Conservation (phyloP, 148 eudicot genomes). For the Linanthus parryae region DNA sequence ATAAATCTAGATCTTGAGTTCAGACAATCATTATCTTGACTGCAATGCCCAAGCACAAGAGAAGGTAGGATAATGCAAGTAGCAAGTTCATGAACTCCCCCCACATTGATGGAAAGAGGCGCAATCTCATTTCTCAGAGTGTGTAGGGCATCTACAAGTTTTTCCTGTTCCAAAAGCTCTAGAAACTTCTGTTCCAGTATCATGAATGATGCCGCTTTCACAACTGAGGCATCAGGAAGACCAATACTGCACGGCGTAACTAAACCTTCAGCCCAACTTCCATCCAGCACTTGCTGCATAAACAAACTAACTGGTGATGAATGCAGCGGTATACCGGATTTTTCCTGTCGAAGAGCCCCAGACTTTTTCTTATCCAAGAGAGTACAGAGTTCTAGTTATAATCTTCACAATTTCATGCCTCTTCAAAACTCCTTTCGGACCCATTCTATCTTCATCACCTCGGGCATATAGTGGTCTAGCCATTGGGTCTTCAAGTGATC, state of each 20-base stretch:
- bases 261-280: conserved; percentile 66
- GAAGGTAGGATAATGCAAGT: conserved; percentile 18
- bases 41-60: conserved; percentile 11
- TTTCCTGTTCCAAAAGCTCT: conserved; percentile 46
- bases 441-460: conserved; percentile 57
- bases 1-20: conserved; percentile 45
- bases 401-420: conserved; percentile 57
- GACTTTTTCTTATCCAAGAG: conserved; percentile 59
- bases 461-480: conserved; percentile 49
- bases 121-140: conserved; percentile 66
- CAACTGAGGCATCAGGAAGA: conserved; percentile 30
- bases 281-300: conserved; percentile 52
- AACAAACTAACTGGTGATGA: conserved; percentile 37
- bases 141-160: conserved; percentile 45
- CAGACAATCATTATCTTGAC: too few species aligned
- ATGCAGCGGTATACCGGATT: conserved; percentile 55
- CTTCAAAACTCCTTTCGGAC: conserved; percentile 58
- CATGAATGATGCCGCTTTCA: conserved; percentile 49
- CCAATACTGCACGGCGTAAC: conserved; percentile 46
- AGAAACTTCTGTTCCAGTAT: conserved; percentile 73
- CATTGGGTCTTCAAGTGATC: conserved; percentile 51
- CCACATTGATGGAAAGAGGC: conserved; percentile 41
- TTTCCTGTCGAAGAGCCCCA: conserved; percentile 55
- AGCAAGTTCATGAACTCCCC: conserved; percentile 54
- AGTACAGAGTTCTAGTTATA: conserved; percentile 53